These are phyloP conservation scores for Ananas comosus DNA, from an alignment of 176 grass and related monocot species.

Conservation along the genomic window DNA sequence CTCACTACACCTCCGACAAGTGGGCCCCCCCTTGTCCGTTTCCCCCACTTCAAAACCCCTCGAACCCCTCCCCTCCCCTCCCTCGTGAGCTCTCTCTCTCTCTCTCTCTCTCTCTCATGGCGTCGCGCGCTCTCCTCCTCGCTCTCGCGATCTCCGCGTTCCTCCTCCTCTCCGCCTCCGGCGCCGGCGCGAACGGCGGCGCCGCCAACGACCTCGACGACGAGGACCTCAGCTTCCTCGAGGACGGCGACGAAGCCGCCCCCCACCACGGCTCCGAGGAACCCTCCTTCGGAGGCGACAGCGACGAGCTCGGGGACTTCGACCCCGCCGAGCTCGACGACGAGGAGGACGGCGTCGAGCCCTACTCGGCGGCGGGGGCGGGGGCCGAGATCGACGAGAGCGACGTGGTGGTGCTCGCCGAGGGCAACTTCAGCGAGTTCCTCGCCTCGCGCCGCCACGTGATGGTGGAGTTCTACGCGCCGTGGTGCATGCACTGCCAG, in stretches of 20 bases:
- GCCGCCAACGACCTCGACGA: constrained; percentile 22
- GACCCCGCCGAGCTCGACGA: constrained; percentile 25
- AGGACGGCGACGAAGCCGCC: constrained; percentile 21
- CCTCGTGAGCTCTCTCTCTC: neutral
- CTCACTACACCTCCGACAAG: neutral
- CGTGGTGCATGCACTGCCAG: constrained; percentile 88
- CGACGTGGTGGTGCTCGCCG: constrained; percentile 52
- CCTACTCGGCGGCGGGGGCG: neutral
- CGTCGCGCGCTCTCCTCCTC: neutral
- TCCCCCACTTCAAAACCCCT: neutral
- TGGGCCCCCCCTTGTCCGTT: neutral
- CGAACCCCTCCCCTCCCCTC: neutral
- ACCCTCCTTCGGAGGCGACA: neutral
- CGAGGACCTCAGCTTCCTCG: constrained; percentile 25
- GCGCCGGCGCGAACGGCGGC: constrained; percentile 16
- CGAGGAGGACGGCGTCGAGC: constrained; percentile 1
- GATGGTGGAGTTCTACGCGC: constrained; percentile 98
- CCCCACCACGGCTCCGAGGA: neutral
- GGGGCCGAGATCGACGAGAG: constrained; percentile 46
- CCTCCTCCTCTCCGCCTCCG: constrained; percentile 23
- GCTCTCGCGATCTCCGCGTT: neutral
- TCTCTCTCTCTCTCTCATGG: neutral
- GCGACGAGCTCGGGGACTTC: constrained; percentile 7
- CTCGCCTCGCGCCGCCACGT: constrained; percentile 40
- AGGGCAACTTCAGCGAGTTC: constrained; percentile 72